Evolutionary conservation across 202 grass and related monocot species (phyloP), one percentile per base, ranked within the genome.

Genomic region (Brachypodium distachyon): DNA sequence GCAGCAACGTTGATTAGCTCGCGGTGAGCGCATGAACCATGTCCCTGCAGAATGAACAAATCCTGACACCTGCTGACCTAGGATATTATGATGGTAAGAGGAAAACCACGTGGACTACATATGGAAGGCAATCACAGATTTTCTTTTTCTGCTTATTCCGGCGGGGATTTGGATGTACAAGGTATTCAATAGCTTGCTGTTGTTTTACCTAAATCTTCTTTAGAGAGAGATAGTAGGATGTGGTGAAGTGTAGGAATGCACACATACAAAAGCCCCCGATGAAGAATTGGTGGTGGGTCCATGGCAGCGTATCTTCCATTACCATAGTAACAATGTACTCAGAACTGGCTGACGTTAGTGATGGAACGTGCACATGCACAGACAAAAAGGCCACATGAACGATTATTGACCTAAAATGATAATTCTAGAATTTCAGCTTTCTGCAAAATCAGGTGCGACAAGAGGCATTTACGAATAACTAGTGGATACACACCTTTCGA

Each of bases 11-110:
- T 55, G 44, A 91, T 51, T 73, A 39, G 82, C 34, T 76, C 32
- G 17, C 31, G 66, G 52, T 87, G 70, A 38, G 40, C 40, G 44
- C 92, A 96, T 41, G 81, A 77, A 74, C 89, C 89, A 0, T 91
- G 22, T 73, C 89, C 86, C 92, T 96, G 70, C 8, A 85, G 47
- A 74, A 77, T 31, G 65, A 87, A 59, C 14, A 75, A 62, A n/a
- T 56, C 31, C 41, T 32, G 9, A 69, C n/a, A n/a, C n/a, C 69
- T 7, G 36, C 12, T 67, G 11, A 39, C 2, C 7, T 28, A 39
- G 4, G 13, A n/a, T n/a, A n/a, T 71, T 7, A 3, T 6, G 21
- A 22, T 29, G 1, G n/a, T 37, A 53, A 71, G 17, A 22, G 27
- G 10, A 21, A 42, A 66, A 44, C 11, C 27, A 54, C 23, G 19